Base-by-base conservation (phyloP, 2,329 filamentous ascomycete species). In the Colletotrichum viniferum region DNA sequence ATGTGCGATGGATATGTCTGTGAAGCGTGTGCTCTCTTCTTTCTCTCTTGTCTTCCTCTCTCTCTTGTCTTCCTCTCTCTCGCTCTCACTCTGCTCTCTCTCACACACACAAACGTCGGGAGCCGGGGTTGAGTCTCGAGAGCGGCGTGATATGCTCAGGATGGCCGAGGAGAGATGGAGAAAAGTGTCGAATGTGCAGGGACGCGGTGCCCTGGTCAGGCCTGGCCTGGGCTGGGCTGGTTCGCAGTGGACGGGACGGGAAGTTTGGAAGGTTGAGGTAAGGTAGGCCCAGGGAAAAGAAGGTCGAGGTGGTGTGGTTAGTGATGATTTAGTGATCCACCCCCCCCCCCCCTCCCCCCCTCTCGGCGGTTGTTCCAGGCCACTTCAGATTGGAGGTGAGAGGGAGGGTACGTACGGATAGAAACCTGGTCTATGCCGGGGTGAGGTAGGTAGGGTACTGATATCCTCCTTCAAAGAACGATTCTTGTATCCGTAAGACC, bases 241-340 rank as follows among this genome's bases (percentile, higher is more conserved):
- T 73, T 75, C 73, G 69, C 38, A 38, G 69, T 75, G 62, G 73
- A 69, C 69, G 73, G 73, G 73, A 73, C 73, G 73, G 73, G 73
- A 75, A 75, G 73, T 75, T 52, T 75, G 69, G 73, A 75, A 73
- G 69, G 73, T 73, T 69, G 73, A 75, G 73, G 69, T 43, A 56
- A 70, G 64, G 73, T 71, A 28, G 58, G 61, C 24, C 69, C 69
- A 60, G 56, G 30, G 52, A 38, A 67, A 67, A 62, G 69, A 66
- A 38, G 69, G 62, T 43, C 63, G 56, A 63, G 63, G 69, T 75
- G 73, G 73, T 73, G 73, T 75, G 73, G 55, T 73, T 75, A 75
- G 69, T 60, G 69, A 75, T 75, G 63, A 56, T 68, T 73, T 69
- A 61, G 73, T 73, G 69, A 75, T 75, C 69, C 69, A 75, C 69